Evolutionary conservation across 2,329 filamentous ascomycete species (phyloP).

Genomic region (Dryadomyces quercus-mongolicae): DNA sequence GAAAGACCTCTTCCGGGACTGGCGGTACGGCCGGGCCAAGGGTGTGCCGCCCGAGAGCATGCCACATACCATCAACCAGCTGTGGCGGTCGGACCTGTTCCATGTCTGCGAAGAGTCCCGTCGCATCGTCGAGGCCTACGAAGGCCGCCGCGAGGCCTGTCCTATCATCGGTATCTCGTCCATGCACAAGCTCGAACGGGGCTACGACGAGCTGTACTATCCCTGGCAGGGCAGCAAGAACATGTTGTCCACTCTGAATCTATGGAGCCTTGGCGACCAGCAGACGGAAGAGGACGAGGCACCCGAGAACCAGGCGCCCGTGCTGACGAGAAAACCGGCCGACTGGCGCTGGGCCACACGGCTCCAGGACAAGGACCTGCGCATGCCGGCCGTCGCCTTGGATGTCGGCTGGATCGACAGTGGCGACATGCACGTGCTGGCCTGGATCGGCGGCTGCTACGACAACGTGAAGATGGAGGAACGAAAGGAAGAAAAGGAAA

Average conservation of each 20-base stretch:
- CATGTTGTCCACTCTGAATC: background rate
- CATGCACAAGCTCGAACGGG: background rate
- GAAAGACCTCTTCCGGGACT: conserved; percentile 1
- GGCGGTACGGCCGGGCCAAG: background rate
- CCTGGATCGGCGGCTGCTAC: conserved; percentile 5
- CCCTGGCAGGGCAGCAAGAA: conserved; percentile 6
- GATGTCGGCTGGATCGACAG: conserved; percentile 11
- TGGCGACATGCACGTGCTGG: conserved; percentile 7
- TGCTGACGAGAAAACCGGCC: background rate
- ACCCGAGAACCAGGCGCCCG: too few species aligned
- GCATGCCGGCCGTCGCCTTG: conserved; percentile 7
- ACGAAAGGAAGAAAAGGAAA: too few species aligned
- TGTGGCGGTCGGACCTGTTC: conserved; percentile 12
- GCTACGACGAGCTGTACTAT: conserved; percentile 8
- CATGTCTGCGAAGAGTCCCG: conserved; percentile 9
- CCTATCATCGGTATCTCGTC: background rate
- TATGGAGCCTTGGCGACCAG: too few species aligned
- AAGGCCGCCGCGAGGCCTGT: background rate
- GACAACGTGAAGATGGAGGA: background rate
- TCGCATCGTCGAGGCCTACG: conserved; percentile 1
- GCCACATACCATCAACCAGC: conserved; percentile 5
- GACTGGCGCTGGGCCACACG: background rate
- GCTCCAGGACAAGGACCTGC: background rate
- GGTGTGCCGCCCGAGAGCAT: background rate
- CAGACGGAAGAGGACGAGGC: too few species aligned